These are phyloP conservation scores for Fomes fomentarius DNA, from an alignment of 1,284 basidiomycete species.

Conservation along the genomic window DNA sequence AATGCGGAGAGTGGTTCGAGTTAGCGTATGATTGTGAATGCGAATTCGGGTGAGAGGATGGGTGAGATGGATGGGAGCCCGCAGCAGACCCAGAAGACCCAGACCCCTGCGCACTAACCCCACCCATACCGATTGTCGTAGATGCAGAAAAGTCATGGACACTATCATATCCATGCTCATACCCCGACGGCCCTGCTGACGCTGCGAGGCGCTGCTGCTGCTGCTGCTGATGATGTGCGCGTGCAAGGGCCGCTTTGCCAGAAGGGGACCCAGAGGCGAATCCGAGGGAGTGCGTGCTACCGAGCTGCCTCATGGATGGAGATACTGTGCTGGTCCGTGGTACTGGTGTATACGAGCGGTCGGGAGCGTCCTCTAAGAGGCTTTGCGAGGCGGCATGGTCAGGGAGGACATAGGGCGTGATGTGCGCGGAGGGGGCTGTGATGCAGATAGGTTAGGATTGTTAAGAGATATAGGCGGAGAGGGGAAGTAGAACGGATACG, in stretches of 20 bases:
- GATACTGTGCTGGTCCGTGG: too few relatives aligned
- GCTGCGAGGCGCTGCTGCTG: not conserved
- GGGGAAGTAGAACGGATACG: not conserved
- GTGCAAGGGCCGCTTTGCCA: not conserved
- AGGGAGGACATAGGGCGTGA: slow-evolving; percentile 14
- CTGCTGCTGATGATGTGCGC: not conserved
- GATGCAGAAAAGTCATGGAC: too few relatives aligned
- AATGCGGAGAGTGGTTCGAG: not conserved
- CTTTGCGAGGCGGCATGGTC: not conserved
- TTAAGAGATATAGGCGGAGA: not conserved
- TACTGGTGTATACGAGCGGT: not conserved
- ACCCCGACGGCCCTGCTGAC: too few relatives aligned
- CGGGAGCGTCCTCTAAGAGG: not conserved
- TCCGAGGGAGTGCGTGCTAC: slow-evolving; percentile 3
- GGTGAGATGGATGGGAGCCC: not conserved
- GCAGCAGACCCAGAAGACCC: not conserved
- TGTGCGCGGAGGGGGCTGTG: not conserved
- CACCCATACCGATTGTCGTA: too few relatives aligned
- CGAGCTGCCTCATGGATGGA: not conserved
- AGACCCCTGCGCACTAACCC: not conserved
- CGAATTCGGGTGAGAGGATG: not conserved
- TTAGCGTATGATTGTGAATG: not conserved
- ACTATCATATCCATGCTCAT: too few relatives aligned
- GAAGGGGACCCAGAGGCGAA: not conserved
- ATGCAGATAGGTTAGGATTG: not conserved